Evolutionary conservation across 1,284 basidiomycete species (phyloP).

Genomic region (Boletus smithii): DNA sequence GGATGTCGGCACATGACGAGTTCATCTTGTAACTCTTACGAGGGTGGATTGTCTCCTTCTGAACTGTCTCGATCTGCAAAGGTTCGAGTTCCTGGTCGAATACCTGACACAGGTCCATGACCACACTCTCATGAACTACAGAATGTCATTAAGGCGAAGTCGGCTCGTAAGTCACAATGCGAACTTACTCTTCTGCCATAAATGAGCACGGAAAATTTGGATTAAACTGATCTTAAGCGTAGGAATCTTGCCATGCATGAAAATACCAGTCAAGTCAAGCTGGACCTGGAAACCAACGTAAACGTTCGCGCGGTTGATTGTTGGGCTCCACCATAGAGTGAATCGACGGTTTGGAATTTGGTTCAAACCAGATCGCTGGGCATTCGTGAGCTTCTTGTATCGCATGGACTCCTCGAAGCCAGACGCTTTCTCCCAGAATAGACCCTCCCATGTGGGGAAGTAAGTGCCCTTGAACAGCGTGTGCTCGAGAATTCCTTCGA

Average conservation of each 20-base stretch:
- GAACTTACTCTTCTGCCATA: slow-evolving; percentile 94
- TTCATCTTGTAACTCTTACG: slow-evolving; percentile 99
- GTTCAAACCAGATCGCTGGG: slow-evolving; percentile 93
- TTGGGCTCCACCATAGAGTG: slow-evolving; percentile 99
- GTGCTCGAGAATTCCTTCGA: slow-evolving; percentile 96
- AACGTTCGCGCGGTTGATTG: slow-evolving; percentile 97
- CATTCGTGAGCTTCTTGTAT: slow-evolving; percentile 95
- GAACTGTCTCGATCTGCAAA: slow-evolving; percentile 97
- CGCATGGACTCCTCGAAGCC: slow-evolving; percentile 98
- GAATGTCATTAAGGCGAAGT: slow-evolving; percentile 12
- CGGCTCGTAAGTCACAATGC: slow-evolving; percentile 2
- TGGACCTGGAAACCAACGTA: slow-evolving; percentile 99
- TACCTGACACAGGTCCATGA: slow-evolving; percentile 99
- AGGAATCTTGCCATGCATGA: slow-evolving; percentile 98
- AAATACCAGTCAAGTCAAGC: slow-evolving; percentile 92
- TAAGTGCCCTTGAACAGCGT: slow-evolving; percentile 97
- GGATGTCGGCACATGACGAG: slow-evolving; percentile 93
- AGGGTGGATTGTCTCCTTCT: slow-evolving; percentile 99
- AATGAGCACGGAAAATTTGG: slow-evolving; percentile 99
- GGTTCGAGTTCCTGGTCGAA: slow-evolving; percentile 99
- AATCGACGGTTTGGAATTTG: slow-evolving; percentile 99
- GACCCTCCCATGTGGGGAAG: slow-evolving; percentile 88
- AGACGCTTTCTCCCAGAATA: slow-evolving; percentile 96
- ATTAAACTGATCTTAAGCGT: slow-evolving; percentile 98
- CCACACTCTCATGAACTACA: slow-evolving; percentile 82